Base-by-base conservation (phyloP, 306 rosid species). In the Pachyrhizus erosus region DNA sequence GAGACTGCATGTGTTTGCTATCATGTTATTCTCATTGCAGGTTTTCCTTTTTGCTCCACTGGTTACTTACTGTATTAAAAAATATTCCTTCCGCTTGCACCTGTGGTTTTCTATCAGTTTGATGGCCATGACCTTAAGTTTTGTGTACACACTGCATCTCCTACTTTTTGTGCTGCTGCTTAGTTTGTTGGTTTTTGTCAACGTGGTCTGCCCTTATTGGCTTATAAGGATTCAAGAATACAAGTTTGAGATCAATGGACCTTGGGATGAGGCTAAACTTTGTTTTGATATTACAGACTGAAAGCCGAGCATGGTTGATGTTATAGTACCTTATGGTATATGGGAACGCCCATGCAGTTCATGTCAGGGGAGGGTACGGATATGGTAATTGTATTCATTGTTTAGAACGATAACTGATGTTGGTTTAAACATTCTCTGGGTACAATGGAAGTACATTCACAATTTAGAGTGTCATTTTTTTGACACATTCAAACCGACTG, bases 231-330 rank as follows among this genome's bases (percentile, higher is more conserved):
- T 95, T 84, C 98, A 95, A 78, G 95, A 91, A 33, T 95, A 90
- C 82, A 93, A 93, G 86, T 95, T 95, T 85, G 98, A 90, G 89
- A 95, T 95, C 77, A 89, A 95, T 83, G 97, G 97, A 51, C 97
- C 98, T 0, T 95, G 98, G 98, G 98, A 95, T 39, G 98, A 95
- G 89, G 98, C 95, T 64, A 95, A 89, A 91, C 98, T 95, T 83
- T 93, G 97, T 83, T 93, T 93, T 86, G 94, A 87, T 79, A 91
- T 95, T n/a, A 88, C 91, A 70, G 98, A 95, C 69, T 95, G 90
- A 85, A 65, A 78, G 52, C 74, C 55, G 37, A 42, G 31, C 33
- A 52, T 76, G 40, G 39, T 64, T 70, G 23, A 9, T 69, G 82
- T 31, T 46, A 52, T 17, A 40, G 49, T 73, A 26, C n/a, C 62